Evolutionary conservation across 805 yeast species (phyloP), one percentile per base, ranked within the genome.

Genomic region (Wickerhamomyces strasburgensis): DNA sequence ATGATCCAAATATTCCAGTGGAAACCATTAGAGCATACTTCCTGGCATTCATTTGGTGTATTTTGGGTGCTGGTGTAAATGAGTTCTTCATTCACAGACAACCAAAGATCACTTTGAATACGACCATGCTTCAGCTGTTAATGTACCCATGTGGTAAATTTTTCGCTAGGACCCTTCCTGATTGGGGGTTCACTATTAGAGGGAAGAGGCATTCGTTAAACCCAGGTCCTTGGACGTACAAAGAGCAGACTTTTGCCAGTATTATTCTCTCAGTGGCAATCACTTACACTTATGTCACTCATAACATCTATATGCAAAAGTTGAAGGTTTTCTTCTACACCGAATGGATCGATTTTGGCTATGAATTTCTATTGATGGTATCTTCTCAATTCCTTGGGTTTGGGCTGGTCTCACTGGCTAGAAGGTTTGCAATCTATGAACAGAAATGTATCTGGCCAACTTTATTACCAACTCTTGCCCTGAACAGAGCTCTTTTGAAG

Each of bases 181-280:
- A 68, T 62, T 60, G 64, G 68, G 5, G 51, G 72, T 48, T 61
- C 54, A 6, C 23, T 64, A 27, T 52, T 28, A 70, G 77, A 34
- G 60, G 50, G 19, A 61, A 66, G 44, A 61, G 66, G 45, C 48
- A 57, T 40, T 62, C 67, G 6, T 54, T 78, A 37, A 76, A 76
- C 53, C 81, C 80, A 3, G 82, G 84, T 9, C 80, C 81, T 10
- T 80, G 83, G 80, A 61, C 67, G 19, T 64, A 56, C 44, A 79
- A 79, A 51, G 85, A 79, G 48, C 86, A 80, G 54, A 75, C 77
- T 78, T 65, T 80, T 40, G 64, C 80, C 2, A 73, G 85, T 45
- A 44, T 62, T 37, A 58, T 63, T 27, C 62, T 65, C 17, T 60
- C 43, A 33, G 48, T 41, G 29, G 32, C 68, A 13, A 50, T 52